phyloP scores from a whole-genome alignment of 2,329 filamentous ascomycete species.

The Pyrenochaeta sp. region DNA sequence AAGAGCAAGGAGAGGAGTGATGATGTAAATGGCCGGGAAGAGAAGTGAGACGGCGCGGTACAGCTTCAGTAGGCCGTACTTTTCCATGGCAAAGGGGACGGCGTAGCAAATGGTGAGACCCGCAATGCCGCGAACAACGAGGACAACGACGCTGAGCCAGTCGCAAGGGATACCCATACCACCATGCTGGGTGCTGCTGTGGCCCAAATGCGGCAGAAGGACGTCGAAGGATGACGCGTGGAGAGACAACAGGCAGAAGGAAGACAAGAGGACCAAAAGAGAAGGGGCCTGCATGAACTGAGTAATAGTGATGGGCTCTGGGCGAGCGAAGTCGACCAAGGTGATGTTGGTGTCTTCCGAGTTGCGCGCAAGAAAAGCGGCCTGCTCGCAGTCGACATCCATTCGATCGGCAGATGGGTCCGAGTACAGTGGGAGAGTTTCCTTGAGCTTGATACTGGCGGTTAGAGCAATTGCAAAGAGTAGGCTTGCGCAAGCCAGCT shows the following conservation, averaged over 20 bases:
- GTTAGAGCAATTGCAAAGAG: conserved; percentile 53
- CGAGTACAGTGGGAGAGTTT: conserved; percentile 45
- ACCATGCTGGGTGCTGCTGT: conserved; percentile 54
- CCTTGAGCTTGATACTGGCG: conserved; percentile 52
- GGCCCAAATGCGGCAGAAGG: conserved; percentile 58
- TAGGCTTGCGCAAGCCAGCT: conserved; percentile 54
- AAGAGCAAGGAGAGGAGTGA: conserved; percentile 52
- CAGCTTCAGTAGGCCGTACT: conserved; percentile 52
- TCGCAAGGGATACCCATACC: conserved; percentile 58
- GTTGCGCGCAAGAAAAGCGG: conserved; percentile 54
- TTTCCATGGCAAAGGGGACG: conserved; percentile 49
- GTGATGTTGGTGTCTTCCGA: conserved; percentile 47
- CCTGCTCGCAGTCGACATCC: conserved; percentile 55
- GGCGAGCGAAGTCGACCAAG: conserved; percentile 47
- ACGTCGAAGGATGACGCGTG: conserved; percentile 63
- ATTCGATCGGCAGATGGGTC: conserved; percentile 24
- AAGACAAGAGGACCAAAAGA: conserved; percentile 56
- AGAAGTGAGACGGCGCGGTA: conserved; percentile 53
- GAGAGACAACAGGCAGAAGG: conserved; percentile 64
- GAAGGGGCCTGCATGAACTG: conserved; percentile 58
- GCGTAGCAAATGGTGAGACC: conserved; percentile 50
- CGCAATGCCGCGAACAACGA: conserved; percentile 53
- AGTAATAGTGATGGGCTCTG: conserved; percentile 54
- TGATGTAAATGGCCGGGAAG: conserved; percentile 52
- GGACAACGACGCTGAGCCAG: conserved; percentile 53